Evolutionary conservation across 164 flowering plant species (phyloP), one percentile per base, ranked within the genome.

Genomic region (Vitis amurensis): DNA sequence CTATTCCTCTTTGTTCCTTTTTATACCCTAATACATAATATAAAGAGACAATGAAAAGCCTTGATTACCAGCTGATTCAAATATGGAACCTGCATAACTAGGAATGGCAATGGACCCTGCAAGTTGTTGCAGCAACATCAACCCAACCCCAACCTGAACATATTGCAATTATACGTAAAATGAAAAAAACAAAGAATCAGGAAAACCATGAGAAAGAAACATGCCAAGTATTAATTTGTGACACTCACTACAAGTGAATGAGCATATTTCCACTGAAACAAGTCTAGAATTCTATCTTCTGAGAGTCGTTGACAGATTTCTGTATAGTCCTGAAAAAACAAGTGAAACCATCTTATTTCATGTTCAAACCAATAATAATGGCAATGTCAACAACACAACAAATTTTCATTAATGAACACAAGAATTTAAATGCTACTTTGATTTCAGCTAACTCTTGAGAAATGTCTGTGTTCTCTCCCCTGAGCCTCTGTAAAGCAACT

Each of bases 191-290:
- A 23, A 23, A 23, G 27, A 23, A 23, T 23, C 27, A 23, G 27
- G 27, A 1, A 1, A 23, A 1, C 27, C 2, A 37, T 37, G 44
- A 37, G 4, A 6, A 37, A 37, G 44, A 37, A 37, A 3, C 44
- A 9, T 9, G 9, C 27, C 19, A n/a, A 55, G 59, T 3, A 16
- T 56, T 56, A 3, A 23, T 16, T 9, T 56, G 8, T 56, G 10
- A 56, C 8, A 19, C 59, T 19, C 29, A 72, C 81, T 44, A 61
- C 56, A 2, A 79, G 53, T 31, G 74, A 29, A 57, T 66, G 59
- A 13, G 85, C 83, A 80, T 89, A 89, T 81, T 77, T 77, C 58
- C 80, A 56, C 37, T 85, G 85, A 64, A 91, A 88, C 79, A 91
- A 72, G 61, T 84, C 88, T 8, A 82, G 55, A 11, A 82, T 11